These are phyloP conservation scores for Biscogniauxia sp. DNA, from an alignment of 2,329 filamentous ascomycete species.

Conservation along the genomic window DNA sequence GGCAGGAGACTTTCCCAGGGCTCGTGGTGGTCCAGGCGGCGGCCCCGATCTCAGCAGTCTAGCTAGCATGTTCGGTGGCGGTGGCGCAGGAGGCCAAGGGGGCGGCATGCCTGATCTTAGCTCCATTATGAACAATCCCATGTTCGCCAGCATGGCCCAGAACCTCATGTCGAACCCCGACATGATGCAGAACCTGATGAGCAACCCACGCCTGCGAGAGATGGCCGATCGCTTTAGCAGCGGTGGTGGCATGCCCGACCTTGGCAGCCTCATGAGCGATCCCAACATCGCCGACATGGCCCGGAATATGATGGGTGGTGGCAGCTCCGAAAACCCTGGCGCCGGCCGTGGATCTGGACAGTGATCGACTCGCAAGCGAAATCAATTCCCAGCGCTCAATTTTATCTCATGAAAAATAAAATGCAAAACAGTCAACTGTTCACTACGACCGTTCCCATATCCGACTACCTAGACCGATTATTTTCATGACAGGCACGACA, in stretches of 20 bases:
- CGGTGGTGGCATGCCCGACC: conserved; percentile 85
- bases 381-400: conserved; percentile 3
- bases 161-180: conserved; percentile 97
- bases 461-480: neutral
- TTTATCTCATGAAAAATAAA: neutral
- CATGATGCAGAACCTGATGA: conserved; percentile 88
- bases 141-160: conserved; percentile 97
- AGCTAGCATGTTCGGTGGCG: conserved; percentile 67
- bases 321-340: conserved; percentile 16
- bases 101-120: conserved; percentile 86
- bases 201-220: conserved; percentile 81
- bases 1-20: conserved; percentile 36
- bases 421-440: no score
- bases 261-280: conserved; percentile 84
- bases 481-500: neutral
- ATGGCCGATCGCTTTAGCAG: conserved; percentile 79
- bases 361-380: conserved; percentile 10
- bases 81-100: conserved; percentile 57
- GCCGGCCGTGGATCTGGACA: conserved; percentile 19
- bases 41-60: conserved; percentile 71
- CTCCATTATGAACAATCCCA: conserved; percentile 93
- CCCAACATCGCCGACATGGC: conserved; percentile 86
- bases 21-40: conserved; percentile 52
- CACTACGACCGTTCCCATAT: no score
- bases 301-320: conserved; percentile 36